A percentile compares a stretch with the other conserved stretches of the same genome.
These are phyloP conservation scores for Claviceps sorghi DNA, from an alignment of 2,329 filamentous ascomycete genomes.

Conservation along the genomic window DNA sequence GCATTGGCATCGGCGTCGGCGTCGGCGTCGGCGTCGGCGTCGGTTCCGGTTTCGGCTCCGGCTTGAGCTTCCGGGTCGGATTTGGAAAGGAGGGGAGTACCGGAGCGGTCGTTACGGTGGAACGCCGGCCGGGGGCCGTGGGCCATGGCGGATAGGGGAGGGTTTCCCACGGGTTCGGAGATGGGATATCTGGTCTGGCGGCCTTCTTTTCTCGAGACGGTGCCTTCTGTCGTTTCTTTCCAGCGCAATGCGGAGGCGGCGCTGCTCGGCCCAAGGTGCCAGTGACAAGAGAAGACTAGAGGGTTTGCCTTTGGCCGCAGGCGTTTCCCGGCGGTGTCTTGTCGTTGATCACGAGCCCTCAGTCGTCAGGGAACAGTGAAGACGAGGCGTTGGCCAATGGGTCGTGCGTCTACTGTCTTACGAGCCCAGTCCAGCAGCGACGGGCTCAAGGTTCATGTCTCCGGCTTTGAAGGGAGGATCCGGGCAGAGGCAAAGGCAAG, in stretches of 20 bases:
- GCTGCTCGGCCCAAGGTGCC: not conserved
- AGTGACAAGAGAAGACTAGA: not conserved
- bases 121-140: constrained; percentile 6
- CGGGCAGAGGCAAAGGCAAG: too few relatives aligned
- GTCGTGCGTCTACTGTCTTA: not conserved
- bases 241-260: too few relatives aligned
- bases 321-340: not conserved
- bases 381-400: not conserved
- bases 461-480: not conserved
- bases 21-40: constrained; percentile 12
- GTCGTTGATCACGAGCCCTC: not conserved
- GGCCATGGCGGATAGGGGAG: constrained; percentile 1
- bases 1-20: too few relatives aligned
- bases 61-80: constrained; percentile 4
- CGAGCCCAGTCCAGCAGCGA: not conserved
- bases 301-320: not conserved
- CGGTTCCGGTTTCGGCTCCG: not conserved
- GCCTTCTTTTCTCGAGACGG: not conserved
- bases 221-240: too few relatives aligned
- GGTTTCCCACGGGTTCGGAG: not conserved
- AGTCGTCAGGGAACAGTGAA: not conserved
- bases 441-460: not conserved
- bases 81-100: constrained; percentile 10
- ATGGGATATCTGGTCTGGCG: not conserved
- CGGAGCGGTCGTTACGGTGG: constrained; percentile 7